Evolutionary conservation across 2,329 filamentous ascomycete species (phyloP), one percentile per base, ranked within the genome.

Genomic region (Pyrenochaeta sp.): DNA sequence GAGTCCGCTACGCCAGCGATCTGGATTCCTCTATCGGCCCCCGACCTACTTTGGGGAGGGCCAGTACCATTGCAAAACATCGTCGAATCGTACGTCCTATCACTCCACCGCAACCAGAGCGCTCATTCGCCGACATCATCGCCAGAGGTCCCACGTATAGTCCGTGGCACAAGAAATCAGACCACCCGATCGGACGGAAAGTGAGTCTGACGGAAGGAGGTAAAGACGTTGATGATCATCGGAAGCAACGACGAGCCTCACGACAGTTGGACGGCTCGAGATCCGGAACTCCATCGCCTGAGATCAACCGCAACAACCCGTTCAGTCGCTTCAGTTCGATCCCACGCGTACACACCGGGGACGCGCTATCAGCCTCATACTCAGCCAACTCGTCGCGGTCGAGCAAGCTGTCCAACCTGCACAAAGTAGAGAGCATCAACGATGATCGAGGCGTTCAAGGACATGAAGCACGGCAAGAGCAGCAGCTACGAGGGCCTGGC

Each of bases 401-500:
- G 9, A 44, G 36, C 24, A 49, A 28, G 36, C 26, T 36, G 15
- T 51, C 52, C 1, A 35, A 39, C 14, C 36, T 54, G n/a, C 43
- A 35, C 13, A 39, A 49, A 19, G 51, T 60, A 9, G 34, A 46
- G 5, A 46, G 44, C 15, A 37, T 36, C 27, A 22, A 43, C 27
- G 14, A 68, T 69, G 63, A 66, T 68, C 57, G 65, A 69, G 44
- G 54, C 62, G 3, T 37, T 68, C 36, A 64, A 63, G 42, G 65
- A 69, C 44, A 58, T 68, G 56, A 69, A 68, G 49, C 63, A 64
- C 54, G 52, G 58, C 10, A 63, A 61, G 48, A 60, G 57, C 50
- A 50, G 46, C 48, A 60, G 55, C 30, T 61, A 68, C 60, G 61
- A 68, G 48, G 54, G 47, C 22, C 53, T 63, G 35, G 51, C 49